Percentiles rank a stretch among this genome's conserved stretches.
phyloP scores from a whole-genome alignment of 192 early-diverging fungal genomes.

The Spinellus fusiger region DNA sequence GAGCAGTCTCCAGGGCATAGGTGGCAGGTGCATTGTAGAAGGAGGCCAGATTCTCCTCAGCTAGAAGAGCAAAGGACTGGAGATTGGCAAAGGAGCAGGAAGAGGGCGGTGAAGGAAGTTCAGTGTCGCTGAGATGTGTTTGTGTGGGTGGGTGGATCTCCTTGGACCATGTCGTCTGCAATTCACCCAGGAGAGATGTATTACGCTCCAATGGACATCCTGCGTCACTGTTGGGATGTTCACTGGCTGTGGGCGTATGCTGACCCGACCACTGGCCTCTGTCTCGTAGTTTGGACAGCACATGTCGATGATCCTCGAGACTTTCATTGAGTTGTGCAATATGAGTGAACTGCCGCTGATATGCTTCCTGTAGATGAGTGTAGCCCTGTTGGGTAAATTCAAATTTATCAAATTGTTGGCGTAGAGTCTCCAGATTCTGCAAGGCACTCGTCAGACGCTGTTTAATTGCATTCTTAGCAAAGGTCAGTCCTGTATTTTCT shows the following conservation, averaged over 20 bases:
- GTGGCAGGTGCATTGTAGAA: constrained; percentile 19
- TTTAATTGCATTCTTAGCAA: constrained; percentile 22
- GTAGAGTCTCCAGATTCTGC: constrained; percentile 15
- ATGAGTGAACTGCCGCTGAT: constrained; percentile 22
- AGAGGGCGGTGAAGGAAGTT: background rate
- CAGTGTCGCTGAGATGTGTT: background rate
- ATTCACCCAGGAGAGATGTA: constrained; percentile 36
- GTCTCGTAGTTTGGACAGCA: constrained; percentile 12
- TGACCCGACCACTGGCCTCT: constrained; percentile 1
- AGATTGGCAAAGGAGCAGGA: constrained; percentile 1
- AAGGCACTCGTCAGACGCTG: constrained; percentile 9
- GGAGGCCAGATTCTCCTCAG: constrained; percentile 15
- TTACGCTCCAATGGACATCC: constrained; percentile 1
- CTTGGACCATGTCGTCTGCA: constrained; percentile 43
- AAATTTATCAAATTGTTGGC: constrained; percentile 21
- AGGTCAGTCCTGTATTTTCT: constrained; percentile 18
- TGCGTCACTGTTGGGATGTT: background rate
- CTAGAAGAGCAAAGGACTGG: constrained; percentile 3
- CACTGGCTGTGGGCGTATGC: background rate
- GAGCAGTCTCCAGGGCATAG: constrained; percentile 6
- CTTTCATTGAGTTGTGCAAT: constrained; percentile 24
- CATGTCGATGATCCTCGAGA: constrained; percentile 34
- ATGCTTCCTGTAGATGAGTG: constrained; percentile 16
- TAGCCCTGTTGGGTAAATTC: constrained; percentile 22
- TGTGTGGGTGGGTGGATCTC: background rate